Percentiles rank a stretch among this genome's conserved stretches.
Conservation (phyloP, 768 basidiomycete genomes). For the Lactifluus volemus region DNA sequence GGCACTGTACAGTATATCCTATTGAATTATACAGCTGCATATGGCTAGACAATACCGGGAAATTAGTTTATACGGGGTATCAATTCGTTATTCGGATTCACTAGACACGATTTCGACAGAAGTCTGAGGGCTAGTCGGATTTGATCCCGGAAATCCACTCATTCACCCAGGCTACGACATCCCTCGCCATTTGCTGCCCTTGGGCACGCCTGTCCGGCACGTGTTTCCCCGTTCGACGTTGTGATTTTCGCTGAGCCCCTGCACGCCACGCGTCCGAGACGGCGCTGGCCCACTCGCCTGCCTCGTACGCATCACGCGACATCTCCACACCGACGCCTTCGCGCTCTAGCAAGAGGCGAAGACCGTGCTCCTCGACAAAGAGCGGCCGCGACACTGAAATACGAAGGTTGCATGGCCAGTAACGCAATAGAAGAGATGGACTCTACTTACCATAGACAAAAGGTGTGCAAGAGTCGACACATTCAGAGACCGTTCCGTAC, state of each 20-base stretch:
- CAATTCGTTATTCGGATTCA: background rate
- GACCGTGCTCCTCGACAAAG: constrained; percentile 75
- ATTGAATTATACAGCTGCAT: background rate
- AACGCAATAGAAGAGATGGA: background rate
- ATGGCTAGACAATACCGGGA: background rate
- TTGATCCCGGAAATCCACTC: constrained; percentile 20
- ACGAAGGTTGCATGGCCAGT: background rate
- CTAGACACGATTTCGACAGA: background rate
- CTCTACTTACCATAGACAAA: constrained; percentile 58
- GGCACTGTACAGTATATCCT: background rate
- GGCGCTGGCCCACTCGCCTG: constrained; percentile 59
- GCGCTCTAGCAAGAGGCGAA: constrained; percentile 50
- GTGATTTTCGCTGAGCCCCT: constrained; percentile 42
- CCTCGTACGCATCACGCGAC: constrained; percentile 53
- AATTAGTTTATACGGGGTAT: background rate
- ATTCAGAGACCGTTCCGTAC: constrained; percentile 76
- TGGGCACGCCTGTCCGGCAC: constrained; percentile 35
- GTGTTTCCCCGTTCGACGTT: constrained; percentile 35
- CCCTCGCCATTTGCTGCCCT: constrained; percentile 38
- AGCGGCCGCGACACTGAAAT: constrained; percentile 60
- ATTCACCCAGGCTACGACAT: constrained; percentile 43
- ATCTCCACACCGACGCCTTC: constrained; percentile 68
- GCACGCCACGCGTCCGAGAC: constrained; percentile 49
- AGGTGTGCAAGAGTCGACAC: constrained; percentile 65
- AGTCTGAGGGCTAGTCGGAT: background rate